These are phyloP conservation scores for Fistulinella prunicolor DNA, from an alignment of 768 basidiomycete genomes.

Conservation along the genomic window DNA sequence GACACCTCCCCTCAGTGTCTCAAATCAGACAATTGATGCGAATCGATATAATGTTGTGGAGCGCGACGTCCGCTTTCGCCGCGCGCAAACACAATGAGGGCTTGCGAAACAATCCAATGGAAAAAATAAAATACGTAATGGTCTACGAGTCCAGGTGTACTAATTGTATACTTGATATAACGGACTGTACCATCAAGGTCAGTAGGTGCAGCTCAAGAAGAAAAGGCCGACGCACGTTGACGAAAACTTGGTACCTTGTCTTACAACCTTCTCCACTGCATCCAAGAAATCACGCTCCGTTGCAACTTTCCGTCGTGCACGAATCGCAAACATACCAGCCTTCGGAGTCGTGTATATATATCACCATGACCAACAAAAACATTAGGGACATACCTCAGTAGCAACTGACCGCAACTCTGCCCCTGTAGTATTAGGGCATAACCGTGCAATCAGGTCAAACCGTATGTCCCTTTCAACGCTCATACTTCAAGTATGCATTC, in stretches of 20 bases:
- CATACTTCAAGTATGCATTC: constrained; percentile 57
- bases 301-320: constrained; percentile 92
- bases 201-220: background rate
- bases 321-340: constrained; percentile 99
- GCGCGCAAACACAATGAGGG: background rate
- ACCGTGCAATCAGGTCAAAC: constrained; percentile 92
- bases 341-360: constrained; percentile 79
- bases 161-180: constrained; percentile 95
- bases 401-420: constrained; percentile 97
- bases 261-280: constrained; percentile 96
- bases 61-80: too few species aligned
- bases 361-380: constrained; percentile 52
- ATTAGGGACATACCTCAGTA: constrained; percentile 65
- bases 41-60: too few species aligned
- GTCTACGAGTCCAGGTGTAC: constrained; percentile 22
- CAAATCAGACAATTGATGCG: too few species aligned
- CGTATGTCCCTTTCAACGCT: constrained; percentile 96
- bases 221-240: constrained; percentile 66
- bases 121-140: constrained; percentile 18
- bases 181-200: constrained; percentile 47
- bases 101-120: background rate
- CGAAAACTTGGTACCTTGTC: constrained; percentile 97
- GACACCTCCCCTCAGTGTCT: too few species aligned
- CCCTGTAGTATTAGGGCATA: constrained; percentile 98
- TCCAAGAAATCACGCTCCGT: constrained; percentile 98